Conservation (phyloP, 2,329 filamentous ascomycete genomes). For the Ophiosphaerella narmari region DNA sequence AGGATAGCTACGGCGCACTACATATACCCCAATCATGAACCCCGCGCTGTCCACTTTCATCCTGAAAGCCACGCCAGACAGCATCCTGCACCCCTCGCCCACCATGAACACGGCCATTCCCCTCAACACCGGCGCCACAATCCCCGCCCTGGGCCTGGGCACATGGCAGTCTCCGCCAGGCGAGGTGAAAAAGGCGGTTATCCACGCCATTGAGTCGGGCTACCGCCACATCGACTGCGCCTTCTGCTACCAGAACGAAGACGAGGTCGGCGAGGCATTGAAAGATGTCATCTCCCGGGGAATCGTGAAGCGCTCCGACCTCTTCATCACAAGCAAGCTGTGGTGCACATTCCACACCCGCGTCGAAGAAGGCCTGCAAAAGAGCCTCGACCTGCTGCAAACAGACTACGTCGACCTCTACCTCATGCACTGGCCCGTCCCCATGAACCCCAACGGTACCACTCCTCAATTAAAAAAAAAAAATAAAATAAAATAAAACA, state of each 20-base stretch:
- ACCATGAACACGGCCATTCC: slow-evolving; percentile 46
- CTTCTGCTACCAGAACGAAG: slow-evolving; percentile 80
- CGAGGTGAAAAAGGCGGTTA: slow-evolving; percentile 54
- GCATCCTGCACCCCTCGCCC: slow-evolving; percentile 44
- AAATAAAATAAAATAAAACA: too few relatives aligned
- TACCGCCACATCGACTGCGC: slow-evolving; percentile 69
- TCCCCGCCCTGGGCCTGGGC: slow-evolving; percentile 46
- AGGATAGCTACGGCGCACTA: slow-evolving; percentile 17
- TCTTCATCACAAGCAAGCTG: slow-evolving; percentile 85
- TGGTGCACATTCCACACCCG: slow-evolving; percentile 80
- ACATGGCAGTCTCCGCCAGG: slow-evolving; percentile 50
- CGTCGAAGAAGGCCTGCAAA: slow-evolving; percentile 70
- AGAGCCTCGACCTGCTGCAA: slow-evolving; percentile 73
- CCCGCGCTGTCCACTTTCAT: slow-evolving; percentile 47
- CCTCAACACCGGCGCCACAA: slow-evolving; percentile 48
- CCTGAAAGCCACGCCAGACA: slow-evolving; percentile 42
- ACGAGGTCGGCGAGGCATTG: slow-evolving; percentile 79
- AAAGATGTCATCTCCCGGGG: slow-evolving; percentile 72
- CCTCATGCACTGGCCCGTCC: slow-evolving; percentile 82
- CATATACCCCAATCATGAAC: slow-evolving; percentile 45
- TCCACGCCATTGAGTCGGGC: slow-evolving; percentile 54
- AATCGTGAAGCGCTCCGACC: slow-evolving; percentile 72
- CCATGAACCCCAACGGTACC: slow-evolving; percentile 75
- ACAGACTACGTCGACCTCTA: slow-evolving; percentile 82
- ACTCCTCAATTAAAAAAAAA: too few relatives aligned